Evolutionary conservation across 306 rosid genomes (phyloP), one percentile per base, ranked within the genome.

Genomic region (Begonia peltatifolia): DNA sequence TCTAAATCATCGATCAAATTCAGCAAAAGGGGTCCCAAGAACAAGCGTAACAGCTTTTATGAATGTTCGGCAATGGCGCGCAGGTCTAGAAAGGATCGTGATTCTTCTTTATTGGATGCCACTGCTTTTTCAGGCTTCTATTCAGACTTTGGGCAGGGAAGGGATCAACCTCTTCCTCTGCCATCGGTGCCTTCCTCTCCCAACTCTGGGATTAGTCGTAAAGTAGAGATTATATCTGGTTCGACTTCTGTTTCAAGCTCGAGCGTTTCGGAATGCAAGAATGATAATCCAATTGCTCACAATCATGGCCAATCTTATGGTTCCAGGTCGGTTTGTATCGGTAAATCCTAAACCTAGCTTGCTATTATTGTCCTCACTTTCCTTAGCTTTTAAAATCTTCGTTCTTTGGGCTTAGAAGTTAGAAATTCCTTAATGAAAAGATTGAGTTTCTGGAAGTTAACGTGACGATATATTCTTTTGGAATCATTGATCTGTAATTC

Each of bases 251-350:
- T 74, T 48, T 90, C 95, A 1, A 83, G 92, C 71, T 63, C 69
- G 9, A 90, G 84, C 59, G 83, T 95, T 11, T 76, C 87, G 42
- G 71, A 79, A 20, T 84, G 88, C 5, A 80, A 56, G 8, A 94
- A 86, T 10, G 95, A 86, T 23, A 85, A 75, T 36, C 80, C 57
- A 23, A 52, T 73, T 63, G 70, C 69, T 47, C 79, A 65, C 11
- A 75, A 76, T 15, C 64, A 59, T 3, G 59, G 38, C 42, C 83
- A 76, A 5, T 58, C 63, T 12, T 57, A 38, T 69, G 20, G 43
- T 62, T 46, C 23, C 77, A 90, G 95, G 92, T 84, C 60, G 63
- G 69, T 58, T 61, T 61, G 25, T 42, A 6, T 58, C 52, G 7
- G 4, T 43, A 22, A 55, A 12, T 17, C 10, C 14, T 44, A 13